These are phyloP conservation scores for Prunus davidiana DNA, from an alignment of 306 rosid genomes.

Conservation along the genomic window DNA sequence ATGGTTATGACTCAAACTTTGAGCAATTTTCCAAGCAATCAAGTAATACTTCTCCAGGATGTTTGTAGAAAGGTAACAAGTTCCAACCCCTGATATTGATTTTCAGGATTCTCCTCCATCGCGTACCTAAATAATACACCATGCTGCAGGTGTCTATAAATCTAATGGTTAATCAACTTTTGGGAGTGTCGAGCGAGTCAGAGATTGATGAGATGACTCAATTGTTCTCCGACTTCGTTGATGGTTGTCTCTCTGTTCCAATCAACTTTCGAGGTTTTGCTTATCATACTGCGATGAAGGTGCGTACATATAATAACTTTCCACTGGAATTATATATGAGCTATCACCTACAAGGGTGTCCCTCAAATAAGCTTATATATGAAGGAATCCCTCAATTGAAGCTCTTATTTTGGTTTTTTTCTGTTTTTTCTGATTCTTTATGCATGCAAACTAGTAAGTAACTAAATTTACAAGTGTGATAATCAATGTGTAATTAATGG, in stretches of 20 bases:
- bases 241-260: conserved; percentile 85
- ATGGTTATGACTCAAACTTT: conserved; percentile 64
- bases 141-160: conserved; percentile 66
- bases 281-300: conserved; percentile 92
- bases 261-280: conserved; percentile 59
- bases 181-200: conserved; percentile 70
- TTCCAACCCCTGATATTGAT: not conserved
- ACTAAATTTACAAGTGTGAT: no score
- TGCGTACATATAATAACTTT: conserved; percentile 1
- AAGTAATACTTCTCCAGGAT: conserved; percentile 72
- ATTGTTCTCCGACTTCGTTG: conserved; percentile 84
- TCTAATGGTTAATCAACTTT: conserved; percentile 80
- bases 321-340: no score
- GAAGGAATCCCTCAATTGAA: no score
- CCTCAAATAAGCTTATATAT: no score
- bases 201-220: conserved; percentile 76
- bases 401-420: not conserved
- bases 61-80: conserved; percentile 75
- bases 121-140: not conserved
- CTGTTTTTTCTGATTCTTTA: not conserved
- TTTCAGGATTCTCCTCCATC: not conserved
- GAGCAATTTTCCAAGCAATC: conserved; percentile 46
- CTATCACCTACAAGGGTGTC: no score
- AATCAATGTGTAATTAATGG: not conserved
- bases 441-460: no score